phyloP scores from a whole-genome alignment of 805 yeast genomes.

The Kodamaea nitidulidarum region DNA sequence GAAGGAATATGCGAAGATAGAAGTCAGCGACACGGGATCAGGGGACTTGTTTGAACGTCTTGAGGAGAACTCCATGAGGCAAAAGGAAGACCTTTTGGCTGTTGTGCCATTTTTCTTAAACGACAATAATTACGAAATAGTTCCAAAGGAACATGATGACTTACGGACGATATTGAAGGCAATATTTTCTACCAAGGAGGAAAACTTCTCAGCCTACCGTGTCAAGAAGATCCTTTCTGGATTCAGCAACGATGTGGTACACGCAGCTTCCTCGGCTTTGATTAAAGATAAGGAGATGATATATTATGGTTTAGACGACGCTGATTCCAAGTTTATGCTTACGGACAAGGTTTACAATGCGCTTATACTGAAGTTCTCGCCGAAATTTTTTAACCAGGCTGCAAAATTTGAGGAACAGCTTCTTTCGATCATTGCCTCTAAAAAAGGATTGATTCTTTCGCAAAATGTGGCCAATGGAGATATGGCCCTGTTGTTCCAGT shows the following conservation, averaged over 20 bases:
- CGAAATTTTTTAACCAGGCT: conserved; percentile 43
- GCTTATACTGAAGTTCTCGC: conserved; percentile 35
- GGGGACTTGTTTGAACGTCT: conserved; percentile 36
- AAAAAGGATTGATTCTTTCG: conserved; percentile 53
- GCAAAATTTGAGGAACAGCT: conserved; percentile 43
- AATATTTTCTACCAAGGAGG: conserved; percentile 52
- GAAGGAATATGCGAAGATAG: conserved; percentile 41
- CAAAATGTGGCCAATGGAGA: conserved; percentile 58
- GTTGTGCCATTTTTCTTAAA: conserved; percentile 42
- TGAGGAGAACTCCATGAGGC: conserved; percentile 63
- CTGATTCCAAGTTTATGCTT: conserved; percentile 48
- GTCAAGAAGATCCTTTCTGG: conserved; percentile 46
- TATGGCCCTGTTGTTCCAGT: conserved; percentile 57
- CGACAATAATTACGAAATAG: conserved; percentile 10
- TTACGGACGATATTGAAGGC: conserved; percentile 47
- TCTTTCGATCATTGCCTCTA: conserved; percentile 35
- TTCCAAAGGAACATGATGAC: conserved; percentile 24
- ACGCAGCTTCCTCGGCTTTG: conserved; percentile 48
- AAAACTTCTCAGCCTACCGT: conserved; percentile 40
- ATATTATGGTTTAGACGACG: conserved; percentile 36
- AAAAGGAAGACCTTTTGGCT: conserved; percentile 55
- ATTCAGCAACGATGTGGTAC: conserved; percentile 44
- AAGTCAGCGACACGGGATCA: conserved; percentile 18
- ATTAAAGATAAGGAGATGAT: conserved; percentile 55
- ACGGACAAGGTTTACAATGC: conserved; percentile 49